Conservation (phyloP, 441 rosid genomes). For the Manihot esculenta region DNA sequence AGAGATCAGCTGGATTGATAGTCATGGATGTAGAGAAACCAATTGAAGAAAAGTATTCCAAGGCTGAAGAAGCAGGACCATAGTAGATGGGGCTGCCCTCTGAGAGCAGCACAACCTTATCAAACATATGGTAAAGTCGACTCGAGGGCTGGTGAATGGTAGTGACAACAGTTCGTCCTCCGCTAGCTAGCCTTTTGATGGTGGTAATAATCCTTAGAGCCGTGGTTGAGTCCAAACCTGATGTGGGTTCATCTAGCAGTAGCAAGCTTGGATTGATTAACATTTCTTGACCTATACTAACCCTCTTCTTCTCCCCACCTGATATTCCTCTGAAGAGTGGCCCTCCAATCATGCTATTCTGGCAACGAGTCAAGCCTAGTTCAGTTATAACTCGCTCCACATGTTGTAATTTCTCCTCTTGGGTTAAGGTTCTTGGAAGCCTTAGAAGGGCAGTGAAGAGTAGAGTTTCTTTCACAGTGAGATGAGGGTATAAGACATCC, state of each 20-base stretch:
- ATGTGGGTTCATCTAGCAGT: constrained; percentile 89
- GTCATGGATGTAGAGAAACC: constrained; percentile 85
- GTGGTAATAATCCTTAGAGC: constrained; percentile 80
- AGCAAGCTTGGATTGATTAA: constrained; percentile 85
- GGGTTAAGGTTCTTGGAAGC: constrained; percentile 58
- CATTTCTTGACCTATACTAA: constrained; percentile 97
- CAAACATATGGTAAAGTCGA: constrained; percentile 91
- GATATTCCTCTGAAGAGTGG: constrained; percentile 89
- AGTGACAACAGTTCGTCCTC: constrained; percentile 81
- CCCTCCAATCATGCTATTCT: constrained; percentile 91
- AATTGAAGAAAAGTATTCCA: constrained; percentile 81
- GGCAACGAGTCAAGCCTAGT: constrained; percentile 67
- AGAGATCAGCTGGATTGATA: constrained; percentile 87
- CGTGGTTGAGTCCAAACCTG: constrained; percentile 94
- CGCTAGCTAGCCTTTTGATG: constrained; percentile 70
- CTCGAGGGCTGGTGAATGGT: constrained; percentile 98
- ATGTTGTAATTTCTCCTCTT: constrained; percentile 65
- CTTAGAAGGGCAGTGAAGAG: constrained; percentile 83
- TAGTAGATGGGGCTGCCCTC: constrained; percentile 82
- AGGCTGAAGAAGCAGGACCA: constrained; percentile 78
- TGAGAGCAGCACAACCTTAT: constrained; percentile 83
- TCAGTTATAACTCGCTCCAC: constrained; percentile 73
- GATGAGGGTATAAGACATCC: constrained; percentile 84
- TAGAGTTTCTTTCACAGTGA: constrained; percentile 84
- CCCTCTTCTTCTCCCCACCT: constrained; percentile 95